Conservation (phyloP, 2,329 filamentous ascomycete genomes). For the Penicillium sp. region DNA sequence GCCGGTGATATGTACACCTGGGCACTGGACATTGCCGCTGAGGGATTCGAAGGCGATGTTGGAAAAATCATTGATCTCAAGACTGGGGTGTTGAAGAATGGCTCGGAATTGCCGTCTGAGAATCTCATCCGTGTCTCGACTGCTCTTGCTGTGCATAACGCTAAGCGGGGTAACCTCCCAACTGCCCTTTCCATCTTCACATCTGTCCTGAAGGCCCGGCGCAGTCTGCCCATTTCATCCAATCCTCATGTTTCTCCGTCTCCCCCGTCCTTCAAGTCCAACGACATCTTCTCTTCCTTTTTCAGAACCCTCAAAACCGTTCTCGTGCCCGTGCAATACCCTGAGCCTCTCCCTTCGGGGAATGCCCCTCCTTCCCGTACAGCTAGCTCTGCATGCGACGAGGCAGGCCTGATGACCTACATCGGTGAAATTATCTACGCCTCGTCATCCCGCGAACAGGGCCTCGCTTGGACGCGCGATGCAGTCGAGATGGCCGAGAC, state of each 20-base stretch:
- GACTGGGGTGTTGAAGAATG: constrained; percentile 61
- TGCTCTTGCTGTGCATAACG: constrained; percentile 71
- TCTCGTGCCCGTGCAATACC: constrained; percentile 58
- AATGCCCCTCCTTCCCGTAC: constrained; percentile 61
- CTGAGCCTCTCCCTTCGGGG: constrained; percentile 65
- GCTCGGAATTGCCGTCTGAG: constrained; percentile 53
- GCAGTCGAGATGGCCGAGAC: constrained; percentile 75
- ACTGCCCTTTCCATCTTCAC: constrained; percentile 77
- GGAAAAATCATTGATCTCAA: constrained; percentile 54
- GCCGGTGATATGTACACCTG: constrained; percentile 69
- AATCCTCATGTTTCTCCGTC: constrained; percentile 23
- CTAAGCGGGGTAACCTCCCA: constrained; percentile 60
- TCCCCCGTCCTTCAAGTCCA: constrained; percentile 21
- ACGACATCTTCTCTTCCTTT: constrained; percentile 30
- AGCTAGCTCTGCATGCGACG: constrained; percentile 66
- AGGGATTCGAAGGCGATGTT: constrained; percentile 46
- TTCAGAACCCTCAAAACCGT: constrained; percentile 41
- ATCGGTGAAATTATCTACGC: constrained; percentile 91
- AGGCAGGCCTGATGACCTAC: constrained; percentile 79
- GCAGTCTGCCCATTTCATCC: constrained; percentile 49
- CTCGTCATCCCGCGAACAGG: constrained; percentile 60
- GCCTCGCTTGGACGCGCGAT: constrained; percentile 83
- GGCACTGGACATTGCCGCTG: constrained; percentile 68
- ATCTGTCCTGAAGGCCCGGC: constrained; percentile 73
- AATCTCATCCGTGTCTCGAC: constrained; percentile 75